Percentiles rank a stretch among this genome's conserved stretches.
Evolutionary conservation across 2,329 filamentous ascomycete genomes (phyloP).

Genomic region (Ceratocystis alfenasii): DNA sequence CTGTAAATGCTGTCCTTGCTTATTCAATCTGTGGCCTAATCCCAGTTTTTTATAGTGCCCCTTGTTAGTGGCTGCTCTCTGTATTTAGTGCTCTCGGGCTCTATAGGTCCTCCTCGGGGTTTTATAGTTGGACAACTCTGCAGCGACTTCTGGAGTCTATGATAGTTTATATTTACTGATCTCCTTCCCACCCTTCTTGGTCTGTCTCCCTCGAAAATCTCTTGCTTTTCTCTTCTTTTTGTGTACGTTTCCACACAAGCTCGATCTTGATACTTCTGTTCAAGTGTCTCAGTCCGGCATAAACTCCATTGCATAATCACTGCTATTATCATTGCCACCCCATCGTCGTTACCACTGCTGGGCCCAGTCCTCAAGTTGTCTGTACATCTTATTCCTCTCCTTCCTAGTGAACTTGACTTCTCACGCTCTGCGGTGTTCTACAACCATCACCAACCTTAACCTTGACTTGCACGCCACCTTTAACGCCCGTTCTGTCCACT

Average conservation of each 20-base stretch:
- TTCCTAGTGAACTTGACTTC: not conserved
- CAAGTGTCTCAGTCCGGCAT: not conserved
- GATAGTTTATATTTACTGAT: conserved; percentile 7
- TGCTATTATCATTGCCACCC: not conserved
- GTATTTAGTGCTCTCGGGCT: not conserved
- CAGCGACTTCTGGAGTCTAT: not conserved
- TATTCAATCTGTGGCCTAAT: not conserved
- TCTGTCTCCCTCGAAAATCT: not conserved
- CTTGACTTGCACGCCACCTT: not conserved
- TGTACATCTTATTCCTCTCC: not conserved
- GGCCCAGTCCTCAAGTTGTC: not conserved
- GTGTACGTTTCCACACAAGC: not conserved
- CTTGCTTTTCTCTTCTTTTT: not conserved
- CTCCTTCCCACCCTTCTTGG: not conserved
- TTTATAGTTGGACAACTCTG: not conserved
- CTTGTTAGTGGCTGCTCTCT: no score
- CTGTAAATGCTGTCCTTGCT: not conserved
- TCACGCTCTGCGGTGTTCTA: not conserved
- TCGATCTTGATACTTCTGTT: not conserved
- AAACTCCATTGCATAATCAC: not conserved
- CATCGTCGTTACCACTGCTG: not conserved
- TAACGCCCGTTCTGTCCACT: not conserved
- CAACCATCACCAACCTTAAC: not conserved
- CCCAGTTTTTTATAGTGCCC: not conserved
- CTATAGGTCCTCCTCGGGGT: not conserved